A percentile compares a stretch with the other conserved stretches of the same genome.
These are phyloP conservation scores for Brachypodium distachyon DNA, from an alignment of 202 grass and related monocot genomes.

Conservation along the genomic window DNA sequence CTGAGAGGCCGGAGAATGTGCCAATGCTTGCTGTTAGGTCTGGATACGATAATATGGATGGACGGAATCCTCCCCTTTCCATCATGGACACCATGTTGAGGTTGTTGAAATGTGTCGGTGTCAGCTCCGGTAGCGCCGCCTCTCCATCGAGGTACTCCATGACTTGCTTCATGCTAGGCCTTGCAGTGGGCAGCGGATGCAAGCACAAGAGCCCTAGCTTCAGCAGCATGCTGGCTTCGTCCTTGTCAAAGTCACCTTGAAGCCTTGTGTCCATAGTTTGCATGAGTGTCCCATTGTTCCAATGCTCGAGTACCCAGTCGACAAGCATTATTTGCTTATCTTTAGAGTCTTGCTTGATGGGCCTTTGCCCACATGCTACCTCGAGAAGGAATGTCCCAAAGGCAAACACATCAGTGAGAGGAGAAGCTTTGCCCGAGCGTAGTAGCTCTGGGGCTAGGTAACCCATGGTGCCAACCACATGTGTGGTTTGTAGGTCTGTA, in stretches of 20 bases:
- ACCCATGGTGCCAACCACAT: too few species aligned
- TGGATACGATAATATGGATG: too few species aligned
- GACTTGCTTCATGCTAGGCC: slow-evolving; percentile 9
- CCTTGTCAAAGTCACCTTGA: not conserved
- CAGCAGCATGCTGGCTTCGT: not conserved
- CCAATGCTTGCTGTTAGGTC: too few species aligned
- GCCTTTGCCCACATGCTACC: too few species aligned
- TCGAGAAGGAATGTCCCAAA: too few species aligned
- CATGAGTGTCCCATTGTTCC: too few species aligned
- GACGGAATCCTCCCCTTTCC: too few species aligned
- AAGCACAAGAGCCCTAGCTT: not conserved
- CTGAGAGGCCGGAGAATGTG: too few species aligned
- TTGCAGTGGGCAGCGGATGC: not conserved
- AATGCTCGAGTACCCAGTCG: slow-evolving; percentile 15
- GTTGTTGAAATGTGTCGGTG: not conserved
- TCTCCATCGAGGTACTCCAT: slow-evolving; percentile 19
- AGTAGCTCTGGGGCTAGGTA: not conserved
- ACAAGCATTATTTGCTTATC: not conserved
- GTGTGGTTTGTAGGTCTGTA: not conserved
- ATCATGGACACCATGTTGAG: too few species aligned
- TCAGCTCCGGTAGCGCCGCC: not conserved
- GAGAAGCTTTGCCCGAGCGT: not conserved
- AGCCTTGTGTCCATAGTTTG: not conserved
- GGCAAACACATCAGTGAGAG: too few species aligned
- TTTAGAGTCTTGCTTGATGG: not conserved